Conservation (phyloP, 1,139 yeast species). For the Tardiomyces depauwii region DNA sequence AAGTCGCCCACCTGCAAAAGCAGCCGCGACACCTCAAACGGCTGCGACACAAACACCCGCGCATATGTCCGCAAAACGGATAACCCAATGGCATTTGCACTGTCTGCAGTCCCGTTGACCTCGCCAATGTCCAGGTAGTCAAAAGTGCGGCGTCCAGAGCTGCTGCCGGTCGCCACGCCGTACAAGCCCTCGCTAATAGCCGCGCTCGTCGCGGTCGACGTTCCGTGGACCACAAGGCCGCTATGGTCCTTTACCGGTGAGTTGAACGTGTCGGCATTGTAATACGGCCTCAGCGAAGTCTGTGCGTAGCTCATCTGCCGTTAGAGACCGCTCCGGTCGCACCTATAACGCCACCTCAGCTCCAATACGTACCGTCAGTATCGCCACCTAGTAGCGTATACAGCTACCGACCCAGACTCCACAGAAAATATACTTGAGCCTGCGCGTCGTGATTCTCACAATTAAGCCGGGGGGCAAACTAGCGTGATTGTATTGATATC, state of each 20-base stretch:
- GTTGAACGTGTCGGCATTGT: slow-evolving; percentile 57
- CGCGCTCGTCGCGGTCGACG: slow-evolving; percentile 1
- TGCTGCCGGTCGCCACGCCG: slow-evolving; percentile 6
- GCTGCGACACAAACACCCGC: slow-evolving; percentile 64
- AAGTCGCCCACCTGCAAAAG: slow-evolving; percentile 72
- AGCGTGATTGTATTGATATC: too few relatives aligned
- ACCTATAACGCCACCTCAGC: too few relatives aligned
- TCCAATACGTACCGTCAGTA: too few relatives aligned
- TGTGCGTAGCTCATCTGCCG: not conserved
- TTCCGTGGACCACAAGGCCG: slow-evolving; percentile 41
- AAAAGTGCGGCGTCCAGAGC: slow-evolving; percentile 18
- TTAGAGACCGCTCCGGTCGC: too few relatives aligned
- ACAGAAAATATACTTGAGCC: too few relatives aligned
- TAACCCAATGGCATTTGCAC: slow-evolving; percentile 39
- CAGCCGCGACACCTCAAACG: slow-evolving; percentile 75
- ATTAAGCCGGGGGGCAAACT: too few relatives aligned
- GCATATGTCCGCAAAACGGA: slow-evolving; percentile 59
- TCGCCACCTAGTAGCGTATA: too few relatives aligned
- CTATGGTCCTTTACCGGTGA: slow-evolving; percentile 30
- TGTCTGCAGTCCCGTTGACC: slow-evolving; percentile 34
- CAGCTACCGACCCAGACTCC: too few relatives aligned
- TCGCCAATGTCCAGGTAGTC: slow-evolving; percentile 56
- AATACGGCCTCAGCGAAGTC: slow-evolving; percentile 50
- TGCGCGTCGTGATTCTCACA: too few relatives aligned
- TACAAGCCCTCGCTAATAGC: slow-evolving; percentile 2